Evolutionary conservation across 768 basidiomycete genomes (phyloP).

Genomic region (Cystobasidium ongulense): DNA sequence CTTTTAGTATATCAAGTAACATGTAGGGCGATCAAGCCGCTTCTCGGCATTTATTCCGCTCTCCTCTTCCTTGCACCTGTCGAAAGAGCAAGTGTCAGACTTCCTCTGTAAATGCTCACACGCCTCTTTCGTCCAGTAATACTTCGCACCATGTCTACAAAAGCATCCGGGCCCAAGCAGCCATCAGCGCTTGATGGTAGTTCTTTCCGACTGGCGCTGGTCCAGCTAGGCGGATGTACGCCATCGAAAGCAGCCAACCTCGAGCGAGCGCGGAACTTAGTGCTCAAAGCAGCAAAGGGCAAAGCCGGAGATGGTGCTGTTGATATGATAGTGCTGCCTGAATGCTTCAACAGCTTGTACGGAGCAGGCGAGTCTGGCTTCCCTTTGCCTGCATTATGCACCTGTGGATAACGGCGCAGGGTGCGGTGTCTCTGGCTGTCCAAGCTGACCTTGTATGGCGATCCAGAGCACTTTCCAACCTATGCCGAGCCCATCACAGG

Average conservation of each 20-base stretch:
- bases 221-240: slow-evolving; percentile 74
- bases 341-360: slow-evolving; percentile 50
- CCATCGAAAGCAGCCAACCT: slow-evolving; percentile 68
- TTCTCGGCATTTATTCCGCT: not conserved
- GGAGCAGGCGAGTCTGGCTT: slow-evolving; percentile 54
- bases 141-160: not conserved
- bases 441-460: not conserved
- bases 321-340: slow-evolving; percentile 52
- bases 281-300: slow-evolving; percentile 48
- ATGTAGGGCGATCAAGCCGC: not conserved
- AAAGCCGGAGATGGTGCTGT: slow-evolving; percentile 64
- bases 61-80: not conserved
- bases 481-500: slow-evolving; percentile 54
- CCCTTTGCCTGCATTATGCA: slow-evolving; percentile 3
- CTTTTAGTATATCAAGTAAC: too few species aligned
- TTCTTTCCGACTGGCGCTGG: slow-evolving; percentile 73
- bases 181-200: slow-evolving; percentile 27
- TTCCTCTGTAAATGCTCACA: not conserved
- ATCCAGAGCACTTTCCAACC: not conserved
- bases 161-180: not conserved
- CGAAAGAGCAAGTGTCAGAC: not conserved
- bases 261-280: slow-evolving; percentile 52
- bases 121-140: not conserved
- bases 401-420: too few species aligned
- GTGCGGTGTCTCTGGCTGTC: too few species aligned